Evolutionary conservation across 2,329 filamentous ascomycete species (phyloP).

Genomic region (Cytospora chrysosperma): DNA sequence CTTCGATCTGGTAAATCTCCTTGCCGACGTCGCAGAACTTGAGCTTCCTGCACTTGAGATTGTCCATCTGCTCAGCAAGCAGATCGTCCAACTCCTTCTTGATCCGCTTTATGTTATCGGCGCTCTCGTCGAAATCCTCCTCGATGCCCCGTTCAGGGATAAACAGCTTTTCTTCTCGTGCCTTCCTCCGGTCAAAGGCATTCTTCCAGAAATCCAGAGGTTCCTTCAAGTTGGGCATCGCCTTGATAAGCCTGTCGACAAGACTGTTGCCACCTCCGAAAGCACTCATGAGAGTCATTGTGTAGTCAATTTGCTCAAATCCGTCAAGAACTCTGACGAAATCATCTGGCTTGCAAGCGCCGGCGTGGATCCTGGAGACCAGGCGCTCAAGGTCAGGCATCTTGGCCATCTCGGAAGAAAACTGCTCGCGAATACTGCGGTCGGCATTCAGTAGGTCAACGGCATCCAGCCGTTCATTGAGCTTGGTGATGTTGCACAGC

Average conservation of each 20-base stretch:
- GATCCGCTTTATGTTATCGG: slow-evolving; percentile 72
- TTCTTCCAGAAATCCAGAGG: slow-evolving; percentile 83
- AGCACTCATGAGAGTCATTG: slow-evolving; percentile 73
- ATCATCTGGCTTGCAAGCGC: slow-evolving; percentile 84
- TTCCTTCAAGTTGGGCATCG: slow-evolving; percentile 80
- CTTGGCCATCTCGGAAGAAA: slow-evolving; percentile 82
- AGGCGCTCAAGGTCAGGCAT: slow-evolving; percentile 93
- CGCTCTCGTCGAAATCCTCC: slow-evolving; percentile 84
- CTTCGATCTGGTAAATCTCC: slow-evolving; percentile 94
- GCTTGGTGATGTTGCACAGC: slow-evolving; percentile 78
- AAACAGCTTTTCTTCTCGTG: slow-evolving; percentile 75
- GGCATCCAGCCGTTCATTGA: slow-evolving; percentile 91
- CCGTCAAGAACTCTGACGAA: slow-evolving; percentile 93
- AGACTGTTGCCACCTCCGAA: slow-evolving; percentile 78
- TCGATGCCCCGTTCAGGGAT: slow-evolving; percentile 87
- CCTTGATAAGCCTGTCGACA: slow-evolving; percentile 75
- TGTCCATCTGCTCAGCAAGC: slow-evolving; percentile 67
- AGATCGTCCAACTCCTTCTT: slow-evolving; percentile 70
- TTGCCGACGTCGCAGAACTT: slow-evolving; percentile 87
- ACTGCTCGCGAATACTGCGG: slow-evolving; percentile 75
- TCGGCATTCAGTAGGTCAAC: slow-evolving; percentile 91
- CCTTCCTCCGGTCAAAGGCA: slow-evolving; percentile 82
- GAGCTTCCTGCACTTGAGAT: slow-evolving; percentile 71
- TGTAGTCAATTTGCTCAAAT: slow-evolving; percentile 97
- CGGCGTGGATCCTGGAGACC: slow-evolving; percentile 91